Evolutionary conservation across 306 rosid species (phyloP).

Genomic region (Senna tora): DNA sequence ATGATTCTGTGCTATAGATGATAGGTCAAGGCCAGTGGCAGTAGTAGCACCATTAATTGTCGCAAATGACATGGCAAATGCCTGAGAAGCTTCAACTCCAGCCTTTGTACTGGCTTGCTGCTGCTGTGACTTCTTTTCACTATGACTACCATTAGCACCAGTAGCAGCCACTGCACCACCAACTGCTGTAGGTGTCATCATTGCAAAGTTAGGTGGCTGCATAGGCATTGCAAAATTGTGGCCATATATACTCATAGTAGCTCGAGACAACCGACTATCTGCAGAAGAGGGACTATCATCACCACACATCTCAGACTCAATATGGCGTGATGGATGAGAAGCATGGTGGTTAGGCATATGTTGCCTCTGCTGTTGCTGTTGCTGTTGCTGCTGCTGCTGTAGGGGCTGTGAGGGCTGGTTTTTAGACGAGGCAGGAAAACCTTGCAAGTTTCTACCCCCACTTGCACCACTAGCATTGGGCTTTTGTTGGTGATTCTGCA

Average conservation of each 20-base stretch:
- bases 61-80: conserved; percentile 82
- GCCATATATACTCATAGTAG: conserved; percentile 67
- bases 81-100: conserved; percentile 70
- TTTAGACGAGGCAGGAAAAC: conserved; percentile 68
- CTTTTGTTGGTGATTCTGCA: conserved; percentile 83
- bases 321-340: conserved; percentile 65
- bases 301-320: conserved; percentile 76
- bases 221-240: conserved; percentile 77
- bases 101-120: conserved; percentile 65
- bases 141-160: conserved; percentile 51
- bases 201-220: conserved; percentile 70
- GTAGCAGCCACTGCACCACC: conserved; percentile 46
- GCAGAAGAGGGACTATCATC: conserved; percentile 92
- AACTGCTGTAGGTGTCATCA: conserved; percentile 68
- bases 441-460: conserved; percentile 64
- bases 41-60: conserved; percentile 64
- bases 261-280: conserved; percentile 69
- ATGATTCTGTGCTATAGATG: conserved; percentile 70
- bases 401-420: conserved; percentile 56
- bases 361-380: conserved; percentile 56
- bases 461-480: conserved; percentile 52
- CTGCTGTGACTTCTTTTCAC: conserved; percentile 69
- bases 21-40: conserved; percentile 69
- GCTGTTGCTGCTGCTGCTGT: conserved; percentile 46
- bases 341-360: conserved; percentile 49